Conservation (phyloP, 2,329 filamentous ascomycete genomes). For the Byssothecium circinans region DNA sequence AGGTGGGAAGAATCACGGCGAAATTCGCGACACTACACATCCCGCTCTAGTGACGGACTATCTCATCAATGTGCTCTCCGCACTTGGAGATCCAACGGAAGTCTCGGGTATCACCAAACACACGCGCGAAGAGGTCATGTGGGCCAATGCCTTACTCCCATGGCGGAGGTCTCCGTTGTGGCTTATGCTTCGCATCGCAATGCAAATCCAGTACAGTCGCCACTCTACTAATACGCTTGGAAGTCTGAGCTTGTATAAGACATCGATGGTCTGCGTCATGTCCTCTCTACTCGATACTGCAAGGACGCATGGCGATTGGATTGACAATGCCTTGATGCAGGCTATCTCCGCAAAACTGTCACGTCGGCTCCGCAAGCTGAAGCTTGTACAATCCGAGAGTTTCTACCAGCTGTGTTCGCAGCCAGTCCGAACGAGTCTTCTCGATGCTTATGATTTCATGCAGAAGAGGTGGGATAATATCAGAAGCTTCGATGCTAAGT, state of each 20-base stretch:
- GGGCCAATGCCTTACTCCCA: slow-evolving; percentile 39
- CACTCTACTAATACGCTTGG: slow-evolving; percentile 10
- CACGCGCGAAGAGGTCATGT: slow-evolving; percentile 59
- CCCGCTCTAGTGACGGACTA: slow-evolving; percentile 58
- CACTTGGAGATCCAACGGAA: slow-evolving; percentile 37
- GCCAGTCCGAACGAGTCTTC: slow-evolving; percentile 2
- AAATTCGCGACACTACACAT: slow-evolving; percentile 53
- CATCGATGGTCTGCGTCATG: slow-evolving; percentile 54
- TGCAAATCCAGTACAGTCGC: slow-evolving; percentile 47
- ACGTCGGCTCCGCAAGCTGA: slow-evolving; percentile 27
- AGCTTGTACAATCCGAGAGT: slow-evolving; percentile 8
- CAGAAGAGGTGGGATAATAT: slow-evolving; percentile 14
- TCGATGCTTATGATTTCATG: slow-evolving; percentile 11
- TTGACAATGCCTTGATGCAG: slow-evolving; percentile 18
- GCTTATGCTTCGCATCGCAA: slow-evolving; percentile 56
- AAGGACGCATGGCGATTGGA: background rate
- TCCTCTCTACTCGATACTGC: slow-evolving; percentile 42
- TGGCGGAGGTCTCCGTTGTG: slow-evolving; percentile 59
- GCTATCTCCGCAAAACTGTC: slow-evolving; percentile 23
- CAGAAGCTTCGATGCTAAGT: background rate
- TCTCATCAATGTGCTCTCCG: slow-evolving; percentile 45
- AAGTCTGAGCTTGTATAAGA: slow-evolving; percentile 50
- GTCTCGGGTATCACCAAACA: slow-evolving; percentile 51
- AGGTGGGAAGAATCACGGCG: slow-evolving; percentile 37
- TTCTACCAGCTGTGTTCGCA: slow-evolving; percentile 8